Conservation (phyloP, 2,329 filamentous ascomycete species). For the Xylogone sp. region DNA sequence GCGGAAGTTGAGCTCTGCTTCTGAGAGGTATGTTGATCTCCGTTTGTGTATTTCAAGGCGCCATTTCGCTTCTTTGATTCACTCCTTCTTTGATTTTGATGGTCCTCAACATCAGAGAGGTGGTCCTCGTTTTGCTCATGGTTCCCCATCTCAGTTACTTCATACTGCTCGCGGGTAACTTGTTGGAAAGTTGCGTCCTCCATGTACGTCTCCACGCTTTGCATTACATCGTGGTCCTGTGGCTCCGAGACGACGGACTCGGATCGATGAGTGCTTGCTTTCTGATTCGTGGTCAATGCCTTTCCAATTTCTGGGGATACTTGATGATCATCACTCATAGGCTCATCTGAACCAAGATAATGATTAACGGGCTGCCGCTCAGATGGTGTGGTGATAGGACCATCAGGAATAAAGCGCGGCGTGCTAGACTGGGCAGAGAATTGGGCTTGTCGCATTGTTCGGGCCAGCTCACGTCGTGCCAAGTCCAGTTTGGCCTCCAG, state of each 20-base stretch:
- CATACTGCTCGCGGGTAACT: too few species aligned
- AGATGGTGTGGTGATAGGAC: constrained; percentile 39
- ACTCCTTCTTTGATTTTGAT: neutral
- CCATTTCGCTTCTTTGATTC: neutral
- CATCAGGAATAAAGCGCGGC: constrained; percentile 36
- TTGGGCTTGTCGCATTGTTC: constrained; percentile 38
- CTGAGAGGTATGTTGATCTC: neutral
- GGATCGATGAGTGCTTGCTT: too few species aligned
- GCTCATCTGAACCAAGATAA: constrained; percentile 20
- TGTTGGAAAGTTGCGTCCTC: too few species aligned
- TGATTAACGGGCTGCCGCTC: constrained; percentile 38
- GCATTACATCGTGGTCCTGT: constrained; percentile 1
- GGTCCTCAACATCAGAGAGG: neutral
- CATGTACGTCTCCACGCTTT: constrained; percentile 3
- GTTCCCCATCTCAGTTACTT: too few species aligned
- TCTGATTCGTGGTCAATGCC: constrained; percentile 11
- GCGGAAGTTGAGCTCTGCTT: neutral
- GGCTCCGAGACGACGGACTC: too few species aligned
- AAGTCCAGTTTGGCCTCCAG: constrained; percentile 54
- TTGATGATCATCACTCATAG: constrained; percentile 5
- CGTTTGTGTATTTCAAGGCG: neutral
- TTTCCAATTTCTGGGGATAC: constrained; percentile 11
- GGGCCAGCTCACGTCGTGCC: constrained; percentile 49
- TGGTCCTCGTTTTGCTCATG: neutral
- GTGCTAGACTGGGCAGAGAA: constrained; percentile 17